Base-by-base conservation (phyloP, 2,329 filamentous ascomycete species). In the Clathrospora elynae region DNA sequence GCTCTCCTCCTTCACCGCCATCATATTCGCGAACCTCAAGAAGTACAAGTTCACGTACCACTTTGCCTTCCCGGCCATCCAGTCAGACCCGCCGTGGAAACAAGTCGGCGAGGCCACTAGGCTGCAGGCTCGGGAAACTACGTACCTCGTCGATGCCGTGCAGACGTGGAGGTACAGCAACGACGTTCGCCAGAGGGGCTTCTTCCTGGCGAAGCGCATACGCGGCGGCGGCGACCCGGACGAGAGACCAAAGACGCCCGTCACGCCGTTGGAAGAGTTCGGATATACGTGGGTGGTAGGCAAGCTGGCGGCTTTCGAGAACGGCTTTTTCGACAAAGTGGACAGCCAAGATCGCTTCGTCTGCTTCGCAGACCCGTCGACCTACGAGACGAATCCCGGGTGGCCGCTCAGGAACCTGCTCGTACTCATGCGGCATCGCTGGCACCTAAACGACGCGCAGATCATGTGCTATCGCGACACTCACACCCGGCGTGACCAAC, bases 11-110 rank as follows among this genome's bases (percentile, higher is more conserved):
- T 97, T 96, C 69, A 81, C 88, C 17, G 84, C 95, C 45, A 83
- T 97, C 31, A 96, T 90, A 11, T 99, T 89, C 68, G 92, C 93
- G 50, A 92, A 99, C 66, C 80, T 99, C 22, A 99, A 99, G 71
- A 96, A 95, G 66, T 97, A 97, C 74, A 89, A 86, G 51, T 96
- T 97, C 67, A 90, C 87, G n/a, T 97, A 97, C 73, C 95, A 95
- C 84, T 97, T 97, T 71, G 92, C 87, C 4, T 99, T 95, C 63
- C 93, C 93, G 1, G 90, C 92, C 11, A 78, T 99, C 30, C 91
- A 95, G 67, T 95, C 92, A 3, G 86, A 92, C 40, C 89, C 90
- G 2, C 77, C 80, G 18, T 99, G 93, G 93, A 85, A 82, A 57
- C 61, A 65, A 22, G 50, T 64, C 4, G 58, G 66, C 4, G 62